Evolutionary conservation across 2,329 filamentous ascomycete species (phyloP), one percentile per base, ranked within the genome.

Genomic region (Clarireedia monteithiana): DNA sequence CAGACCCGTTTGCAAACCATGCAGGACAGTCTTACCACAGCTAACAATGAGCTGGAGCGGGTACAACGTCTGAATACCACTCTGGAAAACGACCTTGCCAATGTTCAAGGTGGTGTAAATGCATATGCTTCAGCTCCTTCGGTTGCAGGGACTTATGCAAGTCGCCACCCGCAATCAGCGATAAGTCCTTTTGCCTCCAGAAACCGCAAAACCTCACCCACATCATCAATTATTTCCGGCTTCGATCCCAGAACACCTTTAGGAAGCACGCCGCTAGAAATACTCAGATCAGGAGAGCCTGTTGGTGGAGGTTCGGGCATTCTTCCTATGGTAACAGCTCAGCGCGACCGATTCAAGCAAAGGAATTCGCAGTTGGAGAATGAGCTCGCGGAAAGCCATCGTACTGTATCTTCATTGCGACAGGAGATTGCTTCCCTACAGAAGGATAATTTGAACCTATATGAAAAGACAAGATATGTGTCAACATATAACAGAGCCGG

Each of bases 141-240:
- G 2, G 88, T 96, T 42, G 91, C 92, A 2, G 92, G 91, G 42
- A 97, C 92, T 3, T 95, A 96, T 69, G 82, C 85, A 51, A 92
- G 88, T 23, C 83, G 88, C 49, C 88, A 91, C 66, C 85, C 88
- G 2, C 84, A 83, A 63, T 84, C 88, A 2, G 84, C 88, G 2
- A 71, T 66, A 7, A 48, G 48, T 12, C 46, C 57, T 6, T 59
- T 52, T 44, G 49, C 53, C 5, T 62, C 61, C 17, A 81, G 88
- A 49, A 82, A 84, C 65, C 83, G 87, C 30, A 82, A 86, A 42
- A 82, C 87, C 15, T 97, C 94, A 2, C 95, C 94, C 0, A 97
- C 94, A 1, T 97, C 92, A 4, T 97, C 92, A 20, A 97, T 99
- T 66, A 97, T 99, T 65, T 96, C 91, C 58, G 94, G 94, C n/a